phyloP scores from a whole-genome alignment of 1,139 yeast genomes.

The Hyphopichia buzzinii region DNA sequence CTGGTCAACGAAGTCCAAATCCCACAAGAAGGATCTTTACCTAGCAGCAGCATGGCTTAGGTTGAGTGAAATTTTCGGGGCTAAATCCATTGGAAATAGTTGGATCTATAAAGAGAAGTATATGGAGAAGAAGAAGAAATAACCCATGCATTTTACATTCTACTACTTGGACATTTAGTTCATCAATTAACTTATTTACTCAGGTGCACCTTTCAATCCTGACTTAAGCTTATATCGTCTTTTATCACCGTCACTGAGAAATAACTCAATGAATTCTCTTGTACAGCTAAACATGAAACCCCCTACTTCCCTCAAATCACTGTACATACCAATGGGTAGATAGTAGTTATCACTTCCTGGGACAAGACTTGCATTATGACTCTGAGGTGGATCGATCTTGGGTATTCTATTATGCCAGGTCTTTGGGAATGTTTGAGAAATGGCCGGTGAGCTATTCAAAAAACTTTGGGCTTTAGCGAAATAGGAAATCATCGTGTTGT shows the following conservation, averaged over 20 bases:
- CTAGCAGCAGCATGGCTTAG: slow-evolving; percentile 75
- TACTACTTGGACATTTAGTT: background rate
- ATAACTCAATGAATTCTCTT: slow-evolving; percentile 32
- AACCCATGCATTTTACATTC: background rate
- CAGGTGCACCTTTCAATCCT: slow-evolving; percentile 3
- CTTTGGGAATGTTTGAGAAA: slow-evolving; percentile 31
- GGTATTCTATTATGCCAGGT: slow-evolving; percentile 29
- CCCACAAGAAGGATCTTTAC: slow-evolving; percentile 55
- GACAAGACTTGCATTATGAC: slow-evolving; percentile 7
- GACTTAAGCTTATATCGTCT: slow-evolving; percentile 1
- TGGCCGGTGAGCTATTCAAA: slow-evolving; percentile 16
- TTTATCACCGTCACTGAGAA: slow-evolving; percentile 7
- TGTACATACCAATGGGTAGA: slow-evolving; percentile 38
- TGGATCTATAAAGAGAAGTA: slow-evolving; percentile 81
- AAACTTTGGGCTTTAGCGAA: slow-evolving; percentile 8
- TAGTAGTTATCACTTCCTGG: slow-evolving; percentile 28
- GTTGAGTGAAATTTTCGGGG: slow-evolving; percentile 64
- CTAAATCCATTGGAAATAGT: slow-evolving; percentile 63
- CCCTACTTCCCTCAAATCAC: slow-evolving; percentile 32
- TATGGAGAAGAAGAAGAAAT: slow-evolving; percentile 21
- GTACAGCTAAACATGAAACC: slow-evolving; percentile 31
- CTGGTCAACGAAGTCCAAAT: slow-evolving; percentile 58
- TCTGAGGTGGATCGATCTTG: slow-evolving; percentile 12
- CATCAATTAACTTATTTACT: too few species aligned
- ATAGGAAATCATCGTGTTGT: slow-evolving; percentile 18